Base-by-base conservation (phyloP, 768 basidiomycete species). In the Suillus occidentalis region DNA sequence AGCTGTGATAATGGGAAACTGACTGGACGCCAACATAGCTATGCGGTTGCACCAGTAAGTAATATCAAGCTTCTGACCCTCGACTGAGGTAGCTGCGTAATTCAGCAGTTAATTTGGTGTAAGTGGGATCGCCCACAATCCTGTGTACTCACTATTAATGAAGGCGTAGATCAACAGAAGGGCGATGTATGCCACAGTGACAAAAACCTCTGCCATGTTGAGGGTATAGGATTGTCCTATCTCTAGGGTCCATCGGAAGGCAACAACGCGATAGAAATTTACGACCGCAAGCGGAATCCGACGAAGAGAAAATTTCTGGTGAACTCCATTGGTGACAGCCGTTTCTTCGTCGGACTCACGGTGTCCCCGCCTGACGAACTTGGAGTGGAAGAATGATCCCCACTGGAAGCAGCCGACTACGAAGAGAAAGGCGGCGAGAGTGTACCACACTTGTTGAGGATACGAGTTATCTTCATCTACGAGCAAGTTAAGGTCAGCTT, bases 181-280 rank as follows among this genome's bases (percentile, higher is more conserved):
- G 6, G 75, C 74, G 20, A 85, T 72, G 67, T 88, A 88, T 3
- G 69, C 74, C 39, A 78, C 63, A 49, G 83, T 81, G 68, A 87
- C 84, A 36, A 78, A 61, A 4, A 85, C 63, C 60, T 88, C 86
- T 1, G 78, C 75, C 18, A 84, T 61, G n/a, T 53, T 76, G 57
- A 58, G 80, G 75, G 49, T 78, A 71, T 65, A 78, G 65, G 43
- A 73, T 63, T 77, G 72, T 16, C 84, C 84, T 25, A 85, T 75
- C 18, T 82, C 77, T 42, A 87, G 65, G 4, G 79, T 81, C 70
- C 76, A 78, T 16, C 86, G 82, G 69, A 86, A 87, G 8, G 81
- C 80, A 22, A 82, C 63, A 25, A 85, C 81, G 25, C 81, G 80
- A 72, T 85, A 86, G 8, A 72, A 72, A 14, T 84, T 79, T 40